Evolutionary conservation across 148 eudicot genomes (phyloP).

Genomic region (Oxyria digyna): DNA sequence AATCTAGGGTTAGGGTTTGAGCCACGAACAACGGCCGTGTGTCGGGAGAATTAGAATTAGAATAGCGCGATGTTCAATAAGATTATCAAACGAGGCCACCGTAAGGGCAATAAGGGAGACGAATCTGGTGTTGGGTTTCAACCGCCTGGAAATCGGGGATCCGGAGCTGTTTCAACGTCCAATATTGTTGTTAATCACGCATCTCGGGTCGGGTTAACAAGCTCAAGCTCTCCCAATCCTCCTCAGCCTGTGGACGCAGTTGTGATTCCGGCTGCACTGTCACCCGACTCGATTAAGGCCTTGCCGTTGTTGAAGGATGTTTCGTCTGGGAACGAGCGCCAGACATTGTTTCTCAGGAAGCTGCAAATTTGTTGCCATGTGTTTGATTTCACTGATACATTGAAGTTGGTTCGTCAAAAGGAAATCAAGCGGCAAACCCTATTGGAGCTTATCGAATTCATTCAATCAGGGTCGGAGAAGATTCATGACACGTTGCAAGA

Average conservation of each 20-base stretch:
- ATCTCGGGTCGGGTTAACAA: background rate
- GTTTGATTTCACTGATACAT: constrained; percentile 1
- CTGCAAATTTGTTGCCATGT: constrained; percentile 8
- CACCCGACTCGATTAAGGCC: background rate
- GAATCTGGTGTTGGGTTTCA: background rate
- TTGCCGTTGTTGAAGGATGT: constrained; percentile 9
- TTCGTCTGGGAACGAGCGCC: background rate
- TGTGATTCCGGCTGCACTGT: background rate
- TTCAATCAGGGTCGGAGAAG: constrained; percentile 11
- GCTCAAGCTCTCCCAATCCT: background rate
- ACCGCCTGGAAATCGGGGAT: background rate
- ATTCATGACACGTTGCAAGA: constrained; percentile 7
- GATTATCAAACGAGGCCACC: constrained; percentile 7
- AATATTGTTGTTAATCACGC: constrained; percentile 11
- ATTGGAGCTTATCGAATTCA: constrained; percentile 6
- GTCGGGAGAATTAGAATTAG: too few relatives aligned
- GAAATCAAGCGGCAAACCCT: constrained; percentile 7
- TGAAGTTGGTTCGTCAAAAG: constrained; percentile 2
- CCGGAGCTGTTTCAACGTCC: constrained; percentile 7
- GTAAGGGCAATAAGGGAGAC: constrained; percentile 4
- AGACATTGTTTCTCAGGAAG: background rate
- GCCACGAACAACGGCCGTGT: background rate
- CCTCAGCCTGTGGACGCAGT: background rate
- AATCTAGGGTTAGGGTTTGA: background rate
- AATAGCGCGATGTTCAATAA: constrained; percentile 2